These are phyloP conservation scores for Erodium trifolium DNA, from an alignment of 441 rosid species.

Conservation along the genomic window DNA sequence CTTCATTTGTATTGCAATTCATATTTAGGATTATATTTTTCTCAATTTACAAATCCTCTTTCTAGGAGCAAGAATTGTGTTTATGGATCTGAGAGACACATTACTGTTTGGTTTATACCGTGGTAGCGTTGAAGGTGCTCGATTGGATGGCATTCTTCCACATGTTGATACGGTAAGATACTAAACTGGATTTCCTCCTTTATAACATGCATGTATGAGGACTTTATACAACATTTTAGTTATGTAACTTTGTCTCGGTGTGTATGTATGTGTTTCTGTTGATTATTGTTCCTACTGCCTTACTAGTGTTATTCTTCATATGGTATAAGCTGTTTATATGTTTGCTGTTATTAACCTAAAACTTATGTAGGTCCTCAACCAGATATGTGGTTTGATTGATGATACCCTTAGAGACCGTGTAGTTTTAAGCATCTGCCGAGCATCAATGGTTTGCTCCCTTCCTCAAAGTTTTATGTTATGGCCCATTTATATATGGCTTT, in stretches of 20 bases:
- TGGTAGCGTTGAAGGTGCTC: conserved; percentile 64
- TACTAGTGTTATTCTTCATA: neutral
- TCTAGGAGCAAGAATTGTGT: conserved; percentile 72
- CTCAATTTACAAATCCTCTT: conserved; percentile 12
- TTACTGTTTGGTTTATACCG: conserved; percentile 65
- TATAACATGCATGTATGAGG: conserved; percentile 1
- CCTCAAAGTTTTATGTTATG: conserved; percentile 8
- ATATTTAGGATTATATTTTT: neutral
- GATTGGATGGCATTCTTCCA: conserved; percentile 69
- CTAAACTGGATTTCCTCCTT: conserved; percentile 9
- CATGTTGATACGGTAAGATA: conserved; percentile 69
- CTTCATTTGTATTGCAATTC: conserved; percentile 10
- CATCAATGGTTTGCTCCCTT: conserved; percentile 46
- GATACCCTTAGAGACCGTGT: conserved; percentile 71
- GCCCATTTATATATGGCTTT: conserved; percentile 13
- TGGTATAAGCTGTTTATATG: neutral
- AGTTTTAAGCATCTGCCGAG: conserved; percentile 71
- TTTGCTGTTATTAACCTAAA: conserved; percentile 21
- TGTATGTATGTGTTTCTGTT: neutral
- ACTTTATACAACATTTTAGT: neutral
- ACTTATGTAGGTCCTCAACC: conserved; percentile 62
- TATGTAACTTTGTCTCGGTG: neutral
- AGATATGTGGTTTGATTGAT: conserved; percentile 69
- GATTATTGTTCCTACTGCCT: neutral
- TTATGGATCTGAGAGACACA: conserved; percentile 85